Evolutionary conservation across 2,329 filamentous ascomycete genomes (phyloP), one percentile per base, ranked within the genome.

Genomic region (Lachnellula suecica): DNA sequence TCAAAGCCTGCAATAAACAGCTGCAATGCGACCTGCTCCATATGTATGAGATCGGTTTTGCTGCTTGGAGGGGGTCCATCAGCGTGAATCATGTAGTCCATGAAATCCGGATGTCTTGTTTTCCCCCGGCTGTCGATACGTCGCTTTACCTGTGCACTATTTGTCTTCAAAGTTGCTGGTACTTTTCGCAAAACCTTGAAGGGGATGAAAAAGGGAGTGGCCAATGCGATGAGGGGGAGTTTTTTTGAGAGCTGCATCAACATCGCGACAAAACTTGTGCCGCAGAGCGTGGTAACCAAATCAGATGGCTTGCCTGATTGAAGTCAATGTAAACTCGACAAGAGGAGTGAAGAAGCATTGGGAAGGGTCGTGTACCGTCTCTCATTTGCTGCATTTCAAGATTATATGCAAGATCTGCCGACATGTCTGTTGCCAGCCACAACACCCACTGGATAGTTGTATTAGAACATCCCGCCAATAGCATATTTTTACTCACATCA

Each of bases 391-490:
- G 37, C 49, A 49, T 46, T 17, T 49, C 24, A 6, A 22, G 22
- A 13, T 34, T 49, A 5, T 23, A 52, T 15, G 45, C 11, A 15
- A 55, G 27, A 49, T 52, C 49, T 3, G 41, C 49, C 17, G 53
- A 44, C 11, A 55, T 25, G 35, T 52, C 53, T 44, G 47, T 49
- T 8, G 31, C 35, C 13, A 55, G 31, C 49, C 53, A 55, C 17
- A 34, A 15, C 4, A 19, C 25, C 49, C 53, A 55, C 31, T 49
- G 11, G 15, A 24, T n/a, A n/a, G n/a, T n/a, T n/a, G n/a, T n/a
- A n/a, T n/a, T n/a, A n/a, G n/a, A n/a, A n/a, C n/a, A n/a, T n/a
- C n/a, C n/a, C n/a, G n/a, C n/a, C n/a, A n/a, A n/a, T n/a, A n/a
- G n/a, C n/a, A n/a, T n/a, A n/a, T n/a, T n/a, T n/a, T n/a, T n/a